These are phyloP conservation scores for Cyclotella baltica DNA, from an alignment of 108 stramenopile genomes.

Conservation along the genomic window DNA sequence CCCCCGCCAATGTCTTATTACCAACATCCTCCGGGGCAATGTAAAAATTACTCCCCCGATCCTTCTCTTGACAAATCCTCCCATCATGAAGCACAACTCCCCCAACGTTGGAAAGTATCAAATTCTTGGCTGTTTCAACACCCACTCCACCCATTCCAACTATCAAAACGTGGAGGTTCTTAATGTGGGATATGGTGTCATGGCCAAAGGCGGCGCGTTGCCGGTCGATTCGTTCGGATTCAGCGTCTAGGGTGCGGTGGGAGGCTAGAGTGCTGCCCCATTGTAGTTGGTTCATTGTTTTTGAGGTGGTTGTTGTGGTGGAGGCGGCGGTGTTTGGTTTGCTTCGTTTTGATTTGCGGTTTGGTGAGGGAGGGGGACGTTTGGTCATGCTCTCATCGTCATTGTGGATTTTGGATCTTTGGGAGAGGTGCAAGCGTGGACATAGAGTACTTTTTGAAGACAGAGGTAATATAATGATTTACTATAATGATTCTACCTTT, in stretches of 20 bases:
- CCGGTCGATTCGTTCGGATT: constrained; percentile 64
- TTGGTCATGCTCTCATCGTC: no score
- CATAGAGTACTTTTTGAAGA: no score
- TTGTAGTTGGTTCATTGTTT: background rate
- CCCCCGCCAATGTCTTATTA: constrained; percentile 38
- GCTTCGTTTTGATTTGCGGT: no score
- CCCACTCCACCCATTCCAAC: constrained; percentile 78
- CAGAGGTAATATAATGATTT: no score
- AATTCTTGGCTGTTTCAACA: constrained; percentile 73
- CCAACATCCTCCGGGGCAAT: constrained; percentile 46
- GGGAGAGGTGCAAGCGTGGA: no score
- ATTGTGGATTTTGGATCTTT: no score
- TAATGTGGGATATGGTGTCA: constrained; percentile 60
- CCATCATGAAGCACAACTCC: constrained; percentile 50
- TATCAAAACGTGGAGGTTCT: constrained; percentile 72
- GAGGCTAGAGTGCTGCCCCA: constrained; percentile 62
- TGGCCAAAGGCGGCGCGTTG: constrained; percentile 63
- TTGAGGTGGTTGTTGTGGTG: constrained; percentile 1
- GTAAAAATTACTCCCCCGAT: constrained; percentile 59
- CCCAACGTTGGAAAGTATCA: constrained; percentile 64
- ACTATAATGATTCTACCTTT: no score
- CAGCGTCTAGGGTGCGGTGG: constrained; percentile 56
- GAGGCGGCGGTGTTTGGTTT: no score
- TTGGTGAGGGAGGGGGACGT: background rate
- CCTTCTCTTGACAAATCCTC: constrained; percentile 30